Base-by-base conservation (phyloP, 2,329 filamentous ascomycete genomes). In the Juglanconis sp. region DNA sequence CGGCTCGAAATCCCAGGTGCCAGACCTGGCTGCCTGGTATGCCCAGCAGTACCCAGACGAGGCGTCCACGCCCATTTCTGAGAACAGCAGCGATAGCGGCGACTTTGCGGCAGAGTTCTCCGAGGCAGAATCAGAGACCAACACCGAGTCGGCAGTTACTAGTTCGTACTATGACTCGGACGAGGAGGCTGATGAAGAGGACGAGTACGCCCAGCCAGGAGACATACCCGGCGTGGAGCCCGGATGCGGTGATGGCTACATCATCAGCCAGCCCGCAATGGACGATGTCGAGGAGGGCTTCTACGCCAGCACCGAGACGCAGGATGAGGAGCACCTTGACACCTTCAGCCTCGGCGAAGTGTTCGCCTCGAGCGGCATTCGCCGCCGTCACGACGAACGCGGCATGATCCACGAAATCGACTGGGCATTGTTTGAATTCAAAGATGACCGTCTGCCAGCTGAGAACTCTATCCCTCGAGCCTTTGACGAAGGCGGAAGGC, bases 331-430 rank as follows among this genome's bases (percentile, higher is more conserved):
- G 61, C 89, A 97, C 65, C 81, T 97, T 1, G 86, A 90, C 49
- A 91, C 88, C 0, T 95, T 90, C 68, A 85, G 87, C 13, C 80
- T 98, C 1, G 94, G 94, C 3, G 87, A 92, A 68, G 80, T 98
- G 4, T 92, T 96, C 68, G 94, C 94, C 0, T 96, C 92, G 0
- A 96, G 92, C 30, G 94, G 94, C 6, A 89, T 98, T 61, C 87
- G 92, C 4, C 86, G 94, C 35, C 88, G 90, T 70, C 82, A 79
- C 55, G 83, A 88, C 57, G 82, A 85, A 61, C 81, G 89, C 63
- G 87, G 88, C 4, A 77, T 96, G 31, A 80, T 91, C 5, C 94
- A 97, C 71, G 94, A 98, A 73, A 92, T 98, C 49, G 94, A 98
- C 73, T 98, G 94, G 94, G 92, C 93, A 0, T 78, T 98, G 2